Conservation (phyloP, 2,329 filamentous ascomycete species). For the Fusarium pininemorale region DNA sequence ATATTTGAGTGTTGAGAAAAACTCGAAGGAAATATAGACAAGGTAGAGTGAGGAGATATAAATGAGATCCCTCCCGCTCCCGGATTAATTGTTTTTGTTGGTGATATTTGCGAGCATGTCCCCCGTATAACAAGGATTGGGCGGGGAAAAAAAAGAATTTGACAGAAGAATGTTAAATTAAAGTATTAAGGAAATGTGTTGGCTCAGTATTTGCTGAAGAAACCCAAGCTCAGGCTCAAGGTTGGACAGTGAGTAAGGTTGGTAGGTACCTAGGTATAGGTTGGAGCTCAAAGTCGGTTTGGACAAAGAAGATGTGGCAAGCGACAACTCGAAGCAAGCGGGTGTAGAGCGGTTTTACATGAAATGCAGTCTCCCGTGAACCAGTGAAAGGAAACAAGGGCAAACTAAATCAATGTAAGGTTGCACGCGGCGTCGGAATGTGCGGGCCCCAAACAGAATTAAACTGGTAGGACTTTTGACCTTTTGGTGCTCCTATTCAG, state of each 20-base stretch:
- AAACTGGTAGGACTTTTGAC: conserved; percentile 16
- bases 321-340: conserved; percentile 24
- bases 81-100: neutral
- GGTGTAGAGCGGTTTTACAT: conserved; percentile 36
- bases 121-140: neutral
- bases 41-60: neutral
- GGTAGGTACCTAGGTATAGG: neutral
- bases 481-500: conserved; percentile 29
- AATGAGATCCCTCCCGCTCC: neutral
- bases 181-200: conserved; percentile 3
- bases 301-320: conserved; percentile 11
- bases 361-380: conserved; percentile 40
- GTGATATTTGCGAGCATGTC: neutral
- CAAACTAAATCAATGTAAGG: conserved; percentile 31
- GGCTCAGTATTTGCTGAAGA: neutral
- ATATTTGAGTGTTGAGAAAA: neutral
- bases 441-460: conserved; percentile 22
- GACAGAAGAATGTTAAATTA: conserved; percentile 6
- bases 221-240: neutral
- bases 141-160: neutral
- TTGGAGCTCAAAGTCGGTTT: neutral
- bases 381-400: conserved; percentile 38
- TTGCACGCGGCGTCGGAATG: conserved; percentile 42
- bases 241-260: neutral
- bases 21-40: neutral